Conservation (phyloP, 768 basidiomycete genomes). For the Lentinula aciculospora region DNA sequence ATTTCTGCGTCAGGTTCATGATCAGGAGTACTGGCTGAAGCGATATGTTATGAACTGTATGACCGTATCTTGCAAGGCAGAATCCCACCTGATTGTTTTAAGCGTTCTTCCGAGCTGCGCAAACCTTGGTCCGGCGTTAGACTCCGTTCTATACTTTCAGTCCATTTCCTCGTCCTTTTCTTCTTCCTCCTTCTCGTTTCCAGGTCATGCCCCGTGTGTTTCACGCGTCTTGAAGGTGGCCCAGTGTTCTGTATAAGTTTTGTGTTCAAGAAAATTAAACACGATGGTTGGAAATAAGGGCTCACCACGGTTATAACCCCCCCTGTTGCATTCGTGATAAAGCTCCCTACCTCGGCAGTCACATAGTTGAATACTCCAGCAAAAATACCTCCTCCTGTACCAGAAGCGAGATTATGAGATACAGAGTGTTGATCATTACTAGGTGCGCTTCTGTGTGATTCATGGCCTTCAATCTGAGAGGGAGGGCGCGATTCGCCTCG, state of each 20-base stretch:
- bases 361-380: constrained; percentile 67
- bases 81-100: neutral
- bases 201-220: constrained; percentile 1
- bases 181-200: constrained; percentile 6
- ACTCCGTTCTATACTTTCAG: neutral
- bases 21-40: neutral
- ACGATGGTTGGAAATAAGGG: neutral
- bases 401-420: neutral
- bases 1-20: constrained; percentile 20
- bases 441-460: neutral
- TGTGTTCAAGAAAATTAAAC: constrained; percentile 3
- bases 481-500: neutral
- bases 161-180: constrained; percentile 8
- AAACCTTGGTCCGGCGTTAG: neutral
- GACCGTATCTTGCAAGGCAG: neutral
- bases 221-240: constrained; percentile 13
- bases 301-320: constrained; percentile 19
- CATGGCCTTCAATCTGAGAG: neutral
- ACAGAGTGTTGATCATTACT: neutral
- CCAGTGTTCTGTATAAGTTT: constrained; percentile 2
- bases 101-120: neutral
- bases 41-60: neutral
- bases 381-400: constrained; percentile 33
- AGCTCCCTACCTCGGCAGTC: constrained; percentile 65
- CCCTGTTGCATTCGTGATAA: constrained; percentile 63